Percentiles rank a stretch among this genome's conserved stretches.
Evolutionary conservation across 352 stramenopile species (phyloP).

Genomic region (Pythium dissimile): DNA sequence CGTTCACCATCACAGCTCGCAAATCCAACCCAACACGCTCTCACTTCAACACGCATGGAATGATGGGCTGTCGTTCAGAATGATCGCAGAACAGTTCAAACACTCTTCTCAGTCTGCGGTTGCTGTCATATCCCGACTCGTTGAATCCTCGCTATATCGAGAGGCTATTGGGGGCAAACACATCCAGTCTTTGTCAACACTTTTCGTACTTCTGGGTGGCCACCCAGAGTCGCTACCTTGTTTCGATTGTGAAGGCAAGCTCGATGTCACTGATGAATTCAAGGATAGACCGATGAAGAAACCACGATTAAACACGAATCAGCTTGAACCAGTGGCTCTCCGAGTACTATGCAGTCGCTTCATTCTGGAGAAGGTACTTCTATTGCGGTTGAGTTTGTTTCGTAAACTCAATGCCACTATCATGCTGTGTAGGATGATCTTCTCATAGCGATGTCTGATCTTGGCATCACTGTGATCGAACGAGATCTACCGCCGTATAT

Average conservation of each 20-base stretch:
- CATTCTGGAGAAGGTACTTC: conserved; percentile 36
- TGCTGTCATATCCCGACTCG: neutral
- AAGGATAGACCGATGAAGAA: conserved; percentile 7
- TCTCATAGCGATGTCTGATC: conserved; percentile 60
- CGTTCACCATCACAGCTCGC: neutral
- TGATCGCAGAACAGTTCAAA: neutral
- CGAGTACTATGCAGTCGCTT: conserved; percentile 40
- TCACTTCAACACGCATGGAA: too few species aligned
- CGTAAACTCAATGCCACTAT: too few species aligned
- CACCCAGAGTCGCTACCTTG: too few species aligned
- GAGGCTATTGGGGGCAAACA: neutral
- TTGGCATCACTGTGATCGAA: conserved; percentile 54
- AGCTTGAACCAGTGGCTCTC: conserved; percentile 12
- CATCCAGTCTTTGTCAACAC: neutral
- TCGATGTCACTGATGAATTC: too few species aligned
- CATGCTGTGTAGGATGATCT: conserved; percentile 48
- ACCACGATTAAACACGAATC: too few species aligned
- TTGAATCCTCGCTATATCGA: conserved; percentile 2
- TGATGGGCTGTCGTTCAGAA: neutral
- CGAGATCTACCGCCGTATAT: conserved; percentile 49
- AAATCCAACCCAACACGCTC: too few species aligned
- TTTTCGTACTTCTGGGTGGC: neutral
- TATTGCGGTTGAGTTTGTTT: neutral
- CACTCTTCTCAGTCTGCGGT: neutral
- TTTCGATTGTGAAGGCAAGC: too few species aligned